phyloP scores from a whole-genome alignment of 208 protist species.

The Leishmania major region DNA sequence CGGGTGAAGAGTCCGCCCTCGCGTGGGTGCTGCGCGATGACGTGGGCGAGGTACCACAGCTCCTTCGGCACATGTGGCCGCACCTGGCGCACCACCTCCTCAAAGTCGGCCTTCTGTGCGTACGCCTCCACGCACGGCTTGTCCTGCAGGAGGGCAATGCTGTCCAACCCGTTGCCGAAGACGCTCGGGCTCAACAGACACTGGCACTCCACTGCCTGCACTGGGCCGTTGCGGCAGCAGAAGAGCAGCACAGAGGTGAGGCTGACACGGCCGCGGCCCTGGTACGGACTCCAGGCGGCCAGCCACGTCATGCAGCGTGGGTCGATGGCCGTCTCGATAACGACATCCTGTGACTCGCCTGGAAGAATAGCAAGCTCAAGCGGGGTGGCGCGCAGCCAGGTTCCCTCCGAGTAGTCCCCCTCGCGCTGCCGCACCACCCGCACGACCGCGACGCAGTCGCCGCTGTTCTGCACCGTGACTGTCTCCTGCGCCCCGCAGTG shows the following conservation, averaged over 20 bases:
- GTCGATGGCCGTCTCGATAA: conserved; percentile 64
- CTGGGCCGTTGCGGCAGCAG: conserved; percentile 58
- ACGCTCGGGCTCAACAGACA: conserved; percentile 71
- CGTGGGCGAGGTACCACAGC: conserved; percentile 80
- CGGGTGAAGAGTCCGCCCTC: conserved; percentile 69
- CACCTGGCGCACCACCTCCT: conserved; percentile 34
- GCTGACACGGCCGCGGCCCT: conserved; percentile 42
- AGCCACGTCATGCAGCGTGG: conserved; percentile 69
- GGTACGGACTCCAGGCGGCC: conserved; percentile 62
- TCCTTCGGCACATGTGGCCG: conserved; percentile 87
- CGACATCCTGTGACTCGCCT: conserved; percentile 61
- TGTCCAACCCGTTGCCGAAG: conserved; percentile 83
- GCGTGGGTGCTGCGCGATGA: conserved; percentile 49
- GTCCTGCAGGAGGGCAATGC: conserved; percentile 58
- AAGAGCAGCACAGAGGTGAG: conserved; percentile 63
- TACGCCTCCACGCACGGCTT: conserved; percentile 70
- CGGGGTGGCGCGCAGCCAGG: conserved; percentile 79
- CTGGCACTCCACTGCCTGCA: conserved; percentile 65
- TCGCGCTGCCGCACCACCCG: conserved; percentile 59
- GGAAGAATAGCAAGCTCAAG: conserved; percentile 67
- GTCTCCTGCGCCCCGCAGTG: conserved; percentile 37
- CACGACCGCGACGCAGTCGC: conserved; percentile 70
- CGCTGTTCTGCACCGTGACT: conserved; percentile 66
- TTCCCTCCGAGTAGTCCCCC: conserved; percentile 45
- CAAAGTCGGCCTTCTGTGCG: conserved; percentile 38